A percentile compares a stretch with the other conserved stretches of the same genome.
phyloP scores from a whole-genome alignment of 495 filamentous ascomycete genomes.

The Talaromyces wortmannii region DNA sequence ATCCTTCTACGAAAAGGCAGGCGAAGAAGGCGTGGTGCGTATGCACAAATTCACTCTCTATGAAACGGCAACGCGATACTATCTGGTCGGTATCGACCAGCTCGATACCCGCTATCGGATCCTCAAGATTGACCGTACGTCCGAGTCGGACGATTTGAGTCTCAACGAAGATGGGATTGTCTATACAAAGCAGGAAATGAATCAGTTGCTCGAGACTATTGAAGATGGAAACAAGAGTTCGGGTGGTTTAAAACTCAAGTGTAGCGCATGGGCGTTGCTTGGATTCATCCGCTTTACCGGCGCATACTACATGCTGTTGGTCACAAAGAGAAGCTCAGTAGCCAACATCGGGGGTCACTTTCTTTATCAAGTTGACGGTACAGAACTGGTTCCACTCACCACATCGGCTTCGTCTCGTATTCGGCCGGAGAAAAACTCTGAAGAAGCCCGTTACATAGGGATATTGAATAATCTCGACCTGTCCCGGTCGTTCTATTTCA shows the following conservation, averaged over 20 bases:
- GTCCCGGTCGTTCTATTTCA: constrained; percentile 91
- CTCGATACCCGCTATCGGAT: constrained; percentile 84
- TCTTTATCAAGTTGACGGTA: constrained; percentile 92
- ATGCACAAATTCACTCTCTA: constrained; percentile 97
- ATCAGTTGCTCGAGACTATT: constrained; percentile 83
- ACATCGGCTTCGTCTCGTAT: constrained; percentile 52
- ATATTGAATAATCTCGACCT: constrained; percentile 90
- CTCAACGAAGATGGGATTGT: constrained; percentile 92
- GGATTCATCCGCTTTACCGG: constrained; percentile 96
- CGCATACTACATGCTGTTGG: constrained; percentile 93
- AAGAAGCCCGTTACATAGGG: constrained; percentile 81
- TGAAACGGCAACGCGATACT: constrained; percentile 87
- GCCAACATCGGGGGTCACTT: constrained; percentile 96
- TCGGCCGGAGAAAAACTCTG: constrained; percentile 74
- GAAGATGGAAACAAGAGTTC: constrained; percentile 91
- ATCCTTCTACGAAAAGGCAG: constrained; percentile 48
- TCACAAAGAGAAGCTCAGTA: constrained; percentile 92
- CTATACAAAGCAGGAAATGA: constrained; percentile 90
- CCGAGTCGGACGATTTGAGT: constrained; percentile 70
- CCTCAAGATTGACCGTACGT: constrained; percentile 87
- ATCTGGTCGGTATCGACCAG: constrained; percentile 87
- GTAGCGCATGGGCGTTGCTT: constrained; percentile 87
- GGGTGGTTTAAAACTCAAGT: constrained; percentile 85
- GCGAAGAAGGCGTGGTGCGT: constrained; percentile 65
- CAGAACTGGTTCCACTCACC: constrained; percentile 83